Percentiles rank a stretch among this genome's conserved stretches.
These are phyloP conservation scores for Aspergillus brunneoviolaceus DNA, from an alignment of 2,329 filamentous ascomycete species.

Conservation along the genomic window DNA sequence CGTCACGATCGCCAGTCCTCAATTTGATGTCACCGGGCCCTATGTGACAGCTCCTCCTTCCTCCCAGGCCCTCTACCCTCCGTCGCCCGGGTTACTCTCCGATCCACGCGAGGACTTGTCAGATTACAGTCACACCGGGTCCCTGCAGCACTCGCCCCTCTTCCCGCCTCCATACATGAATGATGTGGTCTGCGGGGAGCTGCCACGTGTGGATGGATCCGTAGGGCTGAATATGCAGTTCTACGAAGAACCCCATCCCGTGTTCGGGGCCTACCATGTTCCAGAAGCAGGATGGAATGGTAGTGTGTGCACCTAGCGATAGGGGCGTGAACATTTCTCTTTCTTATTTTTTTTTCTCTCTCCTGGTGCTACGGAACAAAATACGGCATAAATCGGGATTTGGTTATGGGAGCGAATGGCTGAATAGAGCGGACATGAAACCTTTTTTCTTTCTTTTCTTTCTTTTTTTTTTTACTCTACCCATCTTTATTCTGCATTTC, in stretches of 20 bases:
- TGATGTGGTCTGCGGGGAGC: conserved; percentile 33
- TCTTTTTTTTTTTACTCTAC: background rate
- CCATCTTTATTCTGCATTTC: background rate
- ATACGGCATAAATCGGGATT: conserved; percentile 11
- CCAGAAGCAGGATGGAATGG: conserved; percentile 41
- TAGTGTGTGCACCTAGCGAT: conserved; percentile 20
- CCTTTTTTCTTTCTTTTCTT: background rate
- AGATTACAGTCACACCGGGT: conserved; percentile 31
- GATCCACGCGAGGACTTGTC: conserved; percentile 35
- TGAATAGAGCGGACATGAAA: background rate
- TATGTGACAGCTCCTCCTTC: conserved; percentile 34
- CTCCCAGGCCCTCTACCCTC: conserved; percentile 37
- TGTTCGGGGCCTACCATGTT: conserved; percentile 35
- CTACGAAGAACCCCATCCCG: conserved; percentile 33
- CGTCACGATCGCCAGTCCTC: conserved; percentile 38
- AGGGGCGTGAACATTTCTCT: background rate
- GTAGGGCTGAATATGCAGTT: conserved; percentile 32
- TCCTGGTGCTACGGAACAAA: conserved; percentile 1
- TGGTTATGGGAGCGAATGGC: background rate
- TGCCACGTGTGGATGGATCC: conserved; percentile 28
- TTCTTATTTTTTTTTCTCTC: background rate
- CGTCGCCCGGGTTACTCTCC: conserved; percentile 37
- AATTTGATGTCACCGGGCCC: conserved; percentile 35
- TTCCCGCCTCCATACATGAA: conserved; percentile 40
- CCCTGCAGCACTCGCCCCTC: conserved; percentile 36